Conservation (phyloP, 805 yeast species). For the Citeromyces nyonsensis region DNA sequence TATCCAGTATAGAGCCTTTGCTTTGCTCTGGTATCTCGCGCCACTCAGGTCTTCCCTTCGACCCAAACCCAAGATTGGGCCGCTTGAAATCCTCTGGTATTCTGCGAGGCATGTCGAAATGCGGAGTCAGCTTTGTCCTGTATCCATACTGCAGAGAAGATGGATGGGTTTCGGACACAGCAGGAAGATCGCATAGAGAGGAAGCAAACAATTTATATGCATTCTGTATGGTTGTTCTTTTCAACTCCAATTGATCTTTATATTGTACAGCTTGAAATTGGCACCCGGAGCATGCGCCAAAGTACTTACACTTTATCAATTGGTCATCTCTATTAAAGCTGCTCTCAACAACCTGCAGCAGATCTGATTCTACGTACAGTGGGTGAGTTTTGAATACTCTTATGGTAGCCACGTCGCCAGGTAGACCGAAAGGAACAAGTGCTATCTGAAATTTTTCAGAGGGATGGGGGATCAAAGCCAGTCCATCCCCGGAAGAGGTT, state of each 20-base stretch:
- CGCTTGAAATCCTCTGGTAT: slow-evolving; percentile 15
- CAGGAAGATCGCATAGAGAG: slow-evolving; percentile 38
- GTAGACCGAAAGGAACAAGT: slow-evolving; percentile 74
- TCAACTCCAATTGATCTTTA: slow-evolving; percentile 54
- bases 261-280: slow-evolving; percentile 78
- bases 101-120: slow-evolving; percentile 65
- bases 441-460: slow-evolving; percentile 36
- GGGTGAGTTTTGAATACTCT: slow-evolving; percentile 71
- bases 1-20: slow-evolving; percentile 60
- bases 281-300: slow-evolving; percentile 90
- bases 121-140: slow-evolving; percentile 92
- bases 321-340: slow-evolving; percentile 33
- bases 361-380: slow-evolving; percentile 58
- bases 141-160: slow-evolving; percentile 70
- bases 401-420: slow-evolving; percentile 66
- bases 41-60: slow-evolving; percentile 69
- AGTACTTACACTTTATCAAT: slow-evolving; percentile 64
- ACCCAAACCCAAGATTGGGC: slow-evolving; percentile 83
- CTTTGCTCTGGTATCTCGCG: slow-evolving; percentile 21
- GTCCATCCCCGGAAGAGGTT: slow-evolving; percentile 79
- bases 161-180: slow-evolving; percentile 25
- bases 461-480: slow-evolving; percentile 57
- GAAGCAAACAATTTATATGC: slow-evolving; percentile 77
- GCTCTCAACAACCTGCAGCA: slow-evolving; percentile 24
- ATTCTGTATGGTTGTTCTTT: slow-evolving; percentile 58